Conservation (phyloP, 371 early-diverging fungal genomes). For the Mortierella sp. region DNA sequence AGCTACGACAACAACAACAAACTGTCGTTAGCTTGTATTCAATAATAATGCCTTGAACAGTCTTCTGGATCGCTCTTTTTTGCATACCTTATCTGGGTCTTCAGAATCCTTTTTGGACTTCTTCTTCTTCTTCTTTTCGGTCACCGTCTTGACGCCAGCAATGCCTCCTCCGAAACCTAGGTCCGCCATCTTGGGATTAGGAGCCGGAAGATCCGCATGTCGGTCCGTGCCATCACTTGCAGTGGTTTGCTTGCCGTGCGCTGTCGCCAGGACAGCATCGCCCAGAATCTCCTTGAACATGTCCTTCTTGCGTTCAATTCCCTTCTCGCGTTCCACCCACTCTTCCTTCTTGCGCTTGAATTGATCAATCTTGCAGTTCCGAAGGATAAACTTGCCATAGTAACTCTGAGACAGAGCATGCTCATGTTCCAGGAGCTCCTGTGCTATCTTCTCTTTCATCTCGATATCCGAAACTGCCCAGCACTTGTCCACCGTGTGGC, state of each 20-base stretch:
- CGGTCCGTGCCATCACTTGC: slow-evolving; percentile 18
- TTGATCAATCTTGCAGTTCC: slow-evolving; percentile 82
- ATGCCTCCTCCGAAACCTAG: slow-evolving; percentile 62
- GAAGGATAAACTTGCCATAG: slow-evolving; percentile 78
- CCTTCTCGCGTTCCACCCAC: slow-evolving; percentile 81
- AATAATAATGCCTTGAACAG: neutral
- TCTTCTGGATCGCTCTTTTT: no score
- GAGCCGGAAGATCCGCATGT: slow-evolving; percentile 34
- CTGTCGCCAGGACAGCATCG: slow-evolving; percentile 50
- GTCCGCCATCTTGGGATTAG: slow-evolving; percentile 58
- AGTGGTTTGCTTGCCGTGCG: slow-evolving; percentile 31
- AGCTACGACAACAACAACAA: slow-evolving; percentile 16
- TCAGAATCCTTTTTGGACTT: slow-evolving; percentile 57
- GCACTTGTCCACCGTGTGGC: slow-evolving; percentile 81
- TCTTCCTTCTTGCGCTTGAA: slow-evolving; percentile 79
- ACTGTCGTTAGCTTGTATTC: neutral
- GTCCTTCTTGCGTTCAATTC: slow-evolving; percentile 72
- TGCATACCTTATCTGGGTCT: slow-evolving; percentile 48
- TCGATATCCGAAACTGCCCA: slow-evolving; percentile 83
- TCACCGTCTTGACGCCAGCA: slow-evolving; percentile 45
- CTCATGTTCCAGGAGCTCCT: slow-evolving; percentile 70
- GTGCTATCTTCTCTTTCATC: slow-evolving; percentile 77
- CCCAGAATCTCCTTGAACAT: slow-evolving; percentile 82
- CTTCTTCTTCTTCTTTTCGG: slow-evolving; percentile 56
- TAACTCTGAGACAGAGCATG: slow-evolving; percentile 67